Evolutionary conservation across 306 rosid species (phyloP).

Genomic region (Senna siamea): DNA sequence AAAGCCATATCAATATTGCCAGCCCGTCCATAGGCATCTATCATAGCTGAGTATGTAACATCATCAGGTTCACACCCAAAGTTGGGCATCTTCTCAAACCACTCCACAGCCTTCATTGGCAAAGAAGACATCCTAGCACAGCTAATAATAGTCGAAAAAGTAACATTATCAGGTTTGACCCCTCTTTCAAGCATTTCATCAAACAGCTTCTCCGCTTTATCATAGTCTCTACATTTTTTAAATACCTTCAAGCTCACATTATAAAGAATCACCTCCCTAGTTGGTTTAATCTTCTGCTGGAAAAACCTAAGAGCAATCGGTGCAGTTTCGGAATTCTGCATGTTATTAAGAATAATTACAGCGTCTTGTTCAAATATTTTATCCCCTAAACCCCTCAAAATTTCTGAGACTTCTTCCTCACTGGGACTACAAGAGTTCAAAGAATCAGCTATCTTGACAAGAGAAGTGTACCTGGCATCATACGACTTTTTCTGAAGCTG

Average conservation of each 20-base stretch:
- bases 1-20: slow-evolving; percentile 78
- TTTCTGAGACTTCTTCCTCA: slow-evolving; percentile 46
- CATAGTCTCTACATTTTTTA: slow-evolving; percentile 57
- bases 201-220: slow-evolving; percentile 81
- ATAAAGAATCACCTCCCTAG: slow-evolving; percentile 57
- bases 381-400: slow-evolving; percentile 53
- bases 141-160: slow-evolving; percentile 74
- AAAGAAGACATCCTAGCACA: slow-evolving; percentile 62
- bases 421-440: slow-evolving; percentile 58
- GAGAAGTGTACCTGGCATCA: slow-evolving; percentile 60
- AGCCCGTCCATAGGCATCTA: slow-evolving; percentile 72
- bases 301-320: slow-evolving; percentile 59
- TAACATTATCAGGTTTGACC: slow-evolving; percentile 65
- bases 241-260: slow-evolving; percentile 75
- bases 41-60: slow-evolving; percentile 63
- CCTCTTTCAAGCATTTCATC: slow-evolving; percentile 77
- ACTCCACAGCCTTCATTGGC: slow-evolving; percentile 74
- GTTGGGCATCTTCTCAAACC: slow-evolving; percentile 79
- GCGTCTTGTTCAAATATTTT: slow-evolving; percentile 57
- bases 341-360: slow-evolving; percentile 57
- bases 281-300: slow-evolving; percentile 41
- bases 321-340: slow-evolving; percentile 63
- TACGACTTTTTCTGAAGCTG: slow-evolving; percentile 64
- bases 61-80: slow-evolving; percentile 68
- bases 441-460: slow-evolving; percentile 56